phyloP scores from a whole-genome alignment of 2,329 filamentous ascomycete genomes.

The Esteya vermicola region DNA sequence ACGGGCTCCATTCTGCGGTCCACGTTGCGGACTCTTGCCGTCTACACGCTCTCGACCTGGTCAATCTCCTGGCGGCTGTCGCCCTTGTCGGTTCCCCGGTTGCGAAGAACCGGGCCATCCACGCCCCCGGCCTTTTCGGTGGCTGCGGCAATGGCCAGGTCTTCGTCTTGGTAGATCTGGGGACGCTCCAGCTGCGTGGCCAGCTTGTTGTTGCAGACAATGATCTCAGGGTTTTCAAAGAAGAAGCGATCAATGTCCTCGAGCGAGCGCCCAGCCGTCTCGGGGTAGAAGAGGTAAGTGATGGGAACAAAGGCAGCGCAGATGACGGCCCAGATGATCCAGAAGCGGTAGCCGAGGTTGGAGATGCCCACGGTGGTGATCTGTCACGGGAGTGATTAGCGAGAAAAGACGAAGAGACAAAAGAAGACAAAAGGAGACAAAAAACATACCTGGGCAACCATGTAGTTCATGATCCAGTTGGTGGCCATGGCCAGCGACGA shows the following conservation, averaged over 20 bases:
- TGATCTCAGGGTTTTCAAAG: neutral
- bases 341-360: slow-evolving; percentile 3
- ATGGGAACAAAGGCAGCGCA: slow-evolving; percentile 39
- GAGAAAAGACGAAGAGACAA: no score
- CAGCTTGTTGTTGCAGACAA: neutral
- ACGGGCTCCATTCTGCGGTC: no score
- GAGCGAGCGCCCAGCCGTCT: slow-evolving; percentile 36
- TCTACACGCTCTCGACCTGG: no score
- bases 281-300: slow-evolving; percentile 25
- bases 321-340: slow-evolving; percentile 20
- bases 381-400: no score
- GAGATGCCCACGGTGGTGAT: slow-evolving; percentile 4
- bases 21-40: no score
- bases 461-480: slow-evolving; percentile 3
- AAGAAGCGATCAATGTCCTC: slow-evolving; percentile 31
- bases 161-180: neutral
- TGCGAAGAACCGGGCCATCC: neutral
- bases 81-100: no score
- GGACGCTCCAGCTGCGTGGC: slow-evolving; percentile 1
- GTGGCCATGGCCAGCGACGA: neutral
- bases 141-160: neutral
- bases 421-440: no score
- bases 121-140: neutral
- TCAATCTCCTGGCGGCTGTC: no score
- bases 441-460: slow-evolving; percentile 1